phyloP scores from a whole-genome alignment of 352 stramenopile genomes.

The Globisporangium camurandrum region DNA sequence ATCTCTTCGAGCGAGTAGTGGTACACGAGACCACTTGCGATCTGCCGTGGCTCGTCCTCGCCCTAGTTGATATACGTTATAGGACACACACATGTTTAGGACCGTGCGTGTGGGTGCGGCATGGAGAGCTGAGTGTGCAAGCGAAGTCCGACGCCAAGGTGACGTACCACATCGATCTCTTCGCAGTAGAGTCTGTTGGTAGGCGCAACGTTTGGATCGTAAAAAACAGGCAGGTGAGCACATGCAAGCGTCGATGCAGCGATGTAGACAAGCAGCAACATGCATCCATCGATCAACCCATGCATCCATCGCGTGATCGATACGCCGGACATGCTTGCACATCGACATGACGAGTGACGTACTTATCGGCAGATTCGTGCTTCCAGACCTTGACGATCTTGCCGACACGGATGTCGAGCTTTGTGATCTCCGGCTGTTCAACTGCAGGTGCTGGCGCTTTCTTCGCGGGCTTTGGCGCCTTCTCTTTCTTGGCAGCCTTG shows the following conservation, averaged over 20 bases:
- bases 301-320: too few species aligned
- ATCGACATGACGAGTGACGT: constrained; percentile 8
- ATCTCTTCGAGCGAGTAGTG: constrained; percentile 87
- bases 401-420: constrained; percentile 89
- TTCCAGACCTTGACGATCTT: constrained; percentile 91
- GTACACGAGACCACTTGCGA: constrained; percentile 80
- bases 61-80: too few species aligned
- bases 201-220: not conserved
- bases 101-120: too few species aligned
- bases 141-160: too few species aligned
- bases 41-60: constrained; percentile 77
- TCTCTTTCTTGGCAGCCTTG: constrained; percentile 27
- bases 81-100: not conserved
- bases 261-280: constrained; percentile 1
- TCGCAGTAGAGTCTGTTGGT: constrained; percentile 78
- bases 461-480: constrained; percentile 39
- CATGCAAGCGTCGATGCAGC: not conserved
- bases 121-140: too few species aligned
- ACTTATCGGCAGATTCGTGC: constrained; percentile 87
- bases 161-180: constrained; percentile 79
- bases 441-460: constrained; percentile 19
- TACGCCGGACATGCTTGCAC: too few species aligned
- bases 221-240: not conserved
- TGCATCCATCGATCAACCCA: not conserved
- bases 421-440: constrained; percentile 84